Evolutionary conservation across 2,329 filamentous ascomycete genomes (phyloP).

Genomic region (Xylariaceae sp.): DNA sequence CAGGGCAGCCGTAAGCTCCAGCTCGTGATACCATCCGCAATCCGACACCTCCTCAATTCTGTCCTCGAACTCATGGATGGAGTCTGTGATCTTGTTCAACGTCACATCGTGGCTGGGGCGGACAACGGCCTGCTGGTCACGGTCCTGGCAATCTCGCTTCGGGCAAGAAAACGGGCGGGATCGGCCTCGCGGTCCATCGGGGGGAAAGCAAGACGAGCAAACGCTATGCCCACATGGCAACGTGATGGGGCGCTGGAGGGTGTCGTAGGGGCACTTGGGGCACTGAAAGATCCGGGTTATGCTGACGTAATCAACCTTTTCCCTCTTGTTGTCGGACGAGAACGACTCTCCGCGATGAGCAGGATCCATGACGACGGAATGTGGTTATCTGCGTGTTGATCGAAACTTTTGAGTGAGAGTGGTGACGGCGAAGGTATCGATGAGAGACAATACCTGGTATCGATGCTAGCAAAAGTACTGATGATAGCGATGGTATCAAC

Average conservation of each 20-base stretch:
- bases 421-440: too few relatives aligned
- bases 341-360: too few relatives aligned
- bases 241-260: conserved; percentile 63
- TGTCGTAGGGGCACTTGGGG: conserved; percentile 62
- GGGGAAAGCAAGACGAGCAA: conserved; percentile 70
- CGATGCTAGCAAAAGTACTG: too few relatives aligned
- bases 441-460: too few relatives aligned
- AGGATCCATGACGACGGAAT: too few relatives aligned
- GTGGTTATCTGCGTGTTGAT: too few relatives aligned
- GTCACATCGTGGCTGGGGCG: conserved; percentile 77
- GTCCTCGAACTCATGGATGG: conserved; percentile 47
- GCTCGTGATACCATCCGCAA: too few relatives aligned
- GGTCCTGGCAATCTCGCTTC: conserved; percentile 58
- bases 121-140: conserved; percentile 69
- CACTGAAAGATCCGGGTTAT: conserved; percentile 76
- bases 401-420: too few relatives aligned
- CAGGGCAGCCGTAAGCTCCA: too few relatives aligned
- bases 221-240: conserved; percentile 77
- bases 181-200: conserved; percentile 51
- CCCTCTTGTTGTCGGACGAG: conserved; percentile 36
- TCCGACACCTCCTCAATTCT: too few relatives aligned
- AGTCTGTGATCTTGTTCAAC: conserved; percentile 63
- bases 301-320: conserved; percentile 51
- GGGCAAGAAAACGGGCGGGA: conserved; percentile 81
- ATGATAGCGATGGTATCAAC: too few relatives aligned